phyloP scores from a whole-genome alignment of 768 basidiomycete genomes.

The Pleurotus salmoneostramineus region DNA sequence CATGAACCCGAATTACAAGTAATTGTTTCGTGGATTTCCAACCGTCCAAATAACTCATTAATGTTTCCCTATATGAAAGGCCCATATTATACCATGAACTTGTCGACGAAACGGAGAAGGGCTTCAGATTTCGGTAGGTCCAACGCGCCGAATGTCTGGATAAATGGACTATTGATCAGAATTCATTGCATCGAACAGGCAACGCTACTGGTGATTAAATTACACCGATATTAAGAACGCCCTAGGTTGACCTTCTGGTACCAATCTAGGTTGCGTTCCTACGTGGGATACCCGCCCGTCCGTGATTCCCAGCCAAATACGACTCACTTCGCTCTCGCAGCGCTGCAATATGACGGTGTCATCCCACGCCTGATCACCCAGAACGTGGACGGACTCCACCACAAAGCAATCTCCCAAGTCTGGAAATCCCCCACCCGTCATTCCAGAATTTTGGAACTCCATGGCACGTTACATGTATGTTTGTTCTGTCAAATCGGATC shows the following conservation, averaged over 20 bases:
- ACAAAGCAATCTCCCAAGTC: slow-evolving; percentile 57
- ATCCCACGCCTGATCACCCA: slow-evolving; percentile 69
- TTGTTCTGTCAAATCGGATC: not conserved
- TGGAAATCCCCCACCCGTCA: slow-evolving; percentile 35
- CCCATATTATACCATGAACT: slow-evolving; percentile 82
- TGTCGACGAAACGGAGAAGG: slow-evolving; percentile 64
- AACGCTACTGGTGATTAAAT: slow-evolving; percentile 69
- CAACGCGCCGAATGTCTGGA: not conserved
- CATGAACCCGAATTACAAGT: slow-evolving; percentile 91
- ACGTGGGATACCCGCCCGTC: slow-evolving; percentile 84
- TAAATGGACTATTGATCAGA: not conserved
- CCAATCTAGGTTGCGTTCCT: slow-evolving; percentile 57
- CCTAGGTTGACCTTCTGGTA: slow-evolving; percentile 12
- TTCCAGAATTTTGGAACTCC: slow-evolving; percentile 70
- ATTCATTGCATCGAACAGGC: slow-evolving; percentile 37
- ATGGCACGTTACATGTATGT: slow-evolving; percentile 79
- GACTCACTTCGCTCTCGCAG: slow-evolving; percentile 84
- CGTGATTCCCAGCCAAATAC: slow-evolving; percentile 83
- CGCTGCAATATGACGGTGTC: slow-evolving; percentile 66
- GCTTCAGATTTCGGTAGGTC: slow-evolving; percentile 64
- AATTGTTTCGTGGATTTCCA: slow-evolving; percentile 18
- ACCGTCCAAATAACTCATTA: not conserved
- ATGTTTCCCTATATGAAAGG: slow-evolving; percentile 24
- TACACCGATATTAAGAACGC: not conserved
- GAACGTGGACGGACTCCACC: slow-evolving; percentile 95